Percentiles rank a stretch among this genome's conserved stretches.
Evolutionary conservation across 108 stramenopile genomes (phyloP).

Genomic region (Craspedostauros australis): DNA sequence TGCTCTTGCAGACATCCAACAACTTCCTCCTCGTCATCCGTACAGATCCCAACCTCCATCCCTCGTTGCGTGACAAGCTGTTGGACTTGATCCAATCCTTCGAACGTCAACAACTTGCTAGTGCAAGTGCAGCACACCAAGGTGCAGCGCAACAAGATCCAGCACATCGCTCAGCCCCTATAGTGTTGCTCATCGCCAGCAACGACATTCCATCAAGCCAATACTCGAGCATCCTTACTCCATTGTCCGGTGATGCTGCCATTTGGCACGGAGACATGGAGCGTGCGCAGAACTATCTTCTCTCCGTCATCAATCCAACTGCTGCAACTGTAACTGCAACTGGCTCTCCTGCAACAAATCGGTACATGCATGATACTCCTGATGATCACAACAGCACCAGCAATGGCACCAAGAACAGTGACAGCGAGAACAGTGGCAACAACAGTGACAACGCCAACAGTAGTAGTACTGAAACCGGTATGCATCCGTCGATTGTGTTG

Average conservation of each 20-base stretch:
- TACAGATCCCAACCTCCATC: constrained; percentile 36
- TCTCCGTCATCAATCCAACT: too few relatives aligned
- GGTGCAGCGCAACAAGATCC: too few relatives aligned
- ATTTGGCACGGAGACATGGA: constrained; percentile 7
- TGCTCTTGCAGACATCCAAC: constrained; percentile 29
- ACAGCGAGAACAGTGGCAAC: too few relatives aligned
- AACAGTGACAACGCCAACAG: constrained; percentile 1
- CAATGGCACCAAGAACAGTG: too few relatives aligned
- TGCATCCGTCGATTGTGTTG: too few relatives aligned
- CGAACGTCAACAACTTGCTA: constrained; percentile 21
- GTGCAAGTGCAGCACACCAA: too few relatives aligned
- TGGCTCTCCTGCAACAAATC: too few relatives aligned
- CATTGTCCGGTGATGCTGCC: too few relatives aligned
- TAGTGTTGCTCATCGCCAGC: constrained; percentile 31
- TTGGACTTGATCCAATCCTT: constrained; percentile 19
- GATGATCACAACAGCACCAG: too few relatives aligned
- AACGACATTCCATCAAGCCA: constrained; percentile 34
- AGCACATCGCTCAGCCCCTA: too few relatives aligned
- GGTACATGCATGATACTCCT: too few relatives aligned
- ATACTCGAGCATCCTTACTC: not conserved
- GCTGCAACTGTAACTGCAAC: too few relatives aligned
- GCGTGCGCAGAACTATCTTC: constrained; percentile 1
- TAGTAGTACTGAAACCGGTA: constrained; percentile 15
- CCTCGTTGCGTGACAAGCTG: constrained; percentile 8
- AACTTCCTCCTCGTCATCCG: constrained; percentile 52